Evolutionary conservation across 768 basidiomycete species (phyloP).

Genomic region (Rhizopogon vinicolor): DNA sequence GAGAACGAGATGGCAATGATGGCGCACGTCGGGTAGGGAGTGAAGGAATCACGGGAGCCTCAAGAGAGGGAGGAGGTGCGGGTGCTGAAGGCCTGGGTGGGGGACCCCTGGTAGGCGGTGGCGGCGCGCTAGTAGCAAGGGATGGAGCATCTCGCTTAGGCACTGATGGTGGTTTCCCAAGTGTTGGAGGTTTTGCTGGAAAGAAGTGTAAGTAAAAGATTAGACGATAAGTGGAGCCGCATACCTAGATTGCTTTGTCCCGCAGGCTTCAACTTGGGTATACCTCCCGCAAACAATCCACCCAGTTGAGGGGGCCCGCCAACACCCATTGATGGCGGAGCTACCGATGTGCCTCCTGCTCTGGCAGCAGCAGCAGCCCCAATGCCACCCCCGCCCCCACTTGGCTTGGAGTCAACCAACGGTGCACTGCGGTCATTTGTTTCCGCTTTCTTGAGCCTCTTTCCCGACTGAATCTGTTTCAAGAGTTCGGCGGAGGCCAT

Average conservation of each 20-base stretch:
- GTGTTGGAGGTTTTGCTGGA: conserved; percentile 54
- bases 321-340: conserved; percentile 18
- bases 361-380: conserved; percentile 31
- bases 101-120: conserved; percentile 24
- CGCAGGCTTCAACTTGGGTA: conserved; percentile 87
- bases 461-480: conserved; percentile 81
- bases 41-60: conserved; percentile 25
- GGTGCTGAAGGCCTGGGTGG: conserved; percentile 27
- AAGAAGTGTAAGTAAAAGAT: conserved; percentile 7
- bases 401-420: conserved; percentile 42
- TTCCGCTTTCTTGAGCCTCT: conserved; percentile 72
- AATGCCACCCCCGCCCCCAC: conserved; percentile 34
- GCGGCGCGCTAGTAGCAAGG: conserved; percentile 19
- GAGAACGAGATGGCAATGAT: conserved; percentile 32
- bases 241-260: conserved; percentile 55
- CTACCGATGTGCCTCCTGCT: conserved; percentile 15
- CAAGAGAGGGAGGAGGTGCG: conserved; percentile 29
- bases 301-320: conserved; percentile 77
- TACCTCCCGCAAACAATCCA: conserved; percentile 84
- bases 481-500: conserved; percentile 79
- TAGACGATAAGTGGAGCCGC: conserved; percentile 16
- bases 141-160: conserved; percentile 44
- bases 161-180: conserved; percentile 65
- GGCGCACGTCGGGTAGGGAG: conserved; percentile 27
- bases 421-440: conserved; percentile 84